Evolutionary conservation across 768 basidiomycete genomes (phyloP), one percentile per base, ranked within the genome.

Genomic region (Porphyrellus cyaneotinctus): DNA sequence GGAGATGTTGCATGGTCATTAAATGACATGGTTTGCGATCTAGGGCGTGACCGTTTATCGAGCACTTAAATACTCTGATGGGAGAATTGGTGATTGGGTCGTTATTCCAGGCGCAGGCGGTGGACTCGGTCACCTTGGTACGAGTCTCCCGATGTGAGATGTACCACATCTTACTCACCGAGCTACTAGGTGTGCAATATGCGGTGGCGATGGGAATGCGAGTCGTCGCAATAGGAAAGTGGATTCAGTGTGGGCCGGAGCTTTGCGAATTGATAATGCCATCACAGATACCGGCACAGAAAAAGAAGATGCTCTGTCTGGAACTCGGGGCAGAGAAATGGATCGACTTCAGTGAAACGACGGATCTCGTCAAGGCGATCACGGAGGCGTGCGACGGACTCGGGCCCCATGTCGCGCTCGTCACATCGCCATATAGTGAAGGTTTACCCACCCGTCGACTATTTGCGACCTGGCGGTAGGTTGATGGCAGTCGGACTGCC

Each of bases 401-500:
- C 10, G 79, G 80, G 2, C 76, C 79, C 2, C 75, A 77, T 39
- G 74, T 69, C 1, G 69, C 54, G 2, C 44, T 69, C 14, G 18
- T 72, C 20, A 82, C 84, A 9, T 77, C 84, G 11, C 82, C 84
- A 0, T 70, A 45, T 35, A 47, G 62, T 41, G 32, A 63, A 15
- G 78, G 69, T n/a, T 52, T 51, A 63, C 26, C 81, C 85, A 66
- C 86, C 84, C 6, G 64, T 88, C 11, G 83, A 88, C 51, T 94
- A 94, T 68, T 75, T 95, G 48, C 80, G 89, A 31, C 74, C 77
- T 4, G 81, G 82, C 30, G 88, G 89, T 12, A 81, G 78, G 5
- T 74, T 93, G 49, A 87, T 93, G 77, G 84, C 78, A 17, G 88
- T 93, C 43, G 90, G 91, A 22, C 71, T 93, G 1, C 90, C 90